phyloP scores from a whole-genome alignment of 176 grass and related monocot species.

The Avena insularis region DNA sequence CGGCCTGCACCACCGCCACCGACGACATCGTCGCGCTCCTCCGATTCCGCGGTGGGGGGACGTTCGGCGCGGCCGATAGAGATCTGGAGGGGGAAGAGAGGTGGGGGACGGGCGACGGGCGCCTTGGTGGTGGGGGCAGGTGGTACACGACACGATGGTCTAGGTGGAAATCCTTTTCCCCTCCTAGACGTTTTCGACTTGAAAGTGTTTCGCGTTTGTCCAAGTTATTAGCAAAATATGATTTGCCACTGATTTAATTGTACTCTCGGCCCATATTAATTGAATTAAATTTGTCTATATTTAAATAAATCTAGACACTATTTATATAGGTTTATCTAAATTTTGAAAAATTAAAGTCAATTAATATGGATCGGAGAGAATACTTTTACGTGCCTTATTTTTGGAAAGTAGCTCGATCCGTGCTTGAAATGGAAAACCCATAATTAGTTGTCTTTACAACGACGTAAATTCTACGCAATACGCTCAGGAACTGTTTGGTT shows the following conservation, averaged over 20 bases:
- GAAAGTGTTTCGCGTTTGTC: neutral
- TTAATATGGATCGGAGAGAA: too few relatives aligned
- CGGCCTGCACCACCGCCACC: slow-evolving; percentile 46
- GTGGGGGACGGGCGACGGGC: slow-evolving; percentile 13
- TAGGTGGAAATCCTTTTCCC: slow-evolving; percentile 36
- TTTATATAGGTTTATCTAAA: too few relatives aligned
- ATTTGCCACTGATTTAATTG: neutral
- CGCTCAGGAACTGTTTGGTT: too few relatives aligned
- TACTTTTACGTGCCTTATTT: too few relatives aligned
- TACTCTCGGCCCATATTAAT: too few relatives aligned
- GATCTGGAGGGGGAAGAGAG: slow-evolving; percentile 11
- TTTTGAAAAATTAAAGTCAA: too few relatives aligned
- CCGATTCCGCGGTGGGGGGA: slow-evolving; percentile 4
- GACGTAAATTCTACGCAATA: too few relatives aligned
- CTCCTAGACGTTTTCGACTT: slow-evolving; percentile 5
- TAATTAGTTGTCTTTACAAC: too few relatives aligned
- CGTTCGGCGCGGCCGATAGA: slow-evolving; percentile 13
- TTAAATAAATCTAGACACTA: too few relatives aligned
- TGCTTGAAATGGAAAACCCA: too few relatives aligned
- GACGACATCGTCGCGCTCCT: slow-evolving; percentile 41
- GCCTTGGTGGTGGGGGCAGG: slow-evolving; percentile 6
- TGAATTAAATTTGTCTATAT: too few relatives aligned
- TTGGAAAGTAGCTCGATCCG: too few relatives aligned
- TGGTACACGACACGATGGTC: slow-evolving; percentile 25
- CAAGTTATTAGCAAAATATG: neutral